phyloP scores from a whole-genome alignment of 352 stramenopile species.

The Phytophthora tubulina region DNA sequence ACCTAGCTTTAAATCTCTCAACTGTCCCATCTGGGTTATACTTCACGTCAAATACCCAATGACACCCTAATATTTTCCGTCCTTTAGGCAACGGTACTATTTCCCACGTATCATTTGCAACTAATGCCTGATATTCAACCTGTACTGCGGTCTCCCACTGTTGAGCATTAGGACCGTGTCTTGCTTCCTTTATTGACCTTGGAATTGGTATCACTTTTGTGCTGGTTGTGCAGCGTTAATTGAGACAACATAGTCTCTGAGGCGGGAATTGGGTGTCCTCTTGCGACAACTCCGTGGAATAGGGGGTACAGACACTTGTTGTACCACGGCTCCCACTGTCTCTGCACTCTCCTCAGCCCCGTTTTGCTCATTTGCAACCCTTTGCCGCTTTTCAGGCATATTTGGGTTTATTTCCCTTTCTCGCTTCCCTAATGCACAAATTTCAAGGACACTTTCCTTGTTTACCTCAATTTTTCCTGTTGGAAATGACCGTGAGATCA shows the following conservation, averaged over 20 bases:
- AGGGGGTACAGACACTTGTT: no score
- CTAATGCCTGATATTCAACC: slow-evolving; percentile 1
- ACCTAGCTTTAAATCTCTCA: slow-evolving; percentile 1
- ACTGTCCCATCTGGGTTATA: not conserved
- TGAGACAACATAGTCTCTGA: not conserved
- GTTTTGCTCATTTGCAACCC: not conserved
- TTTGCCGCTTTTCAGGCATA: not conserved
- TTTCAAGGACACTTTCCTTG: not conserved
- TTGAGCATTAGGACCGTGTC: not conserved
- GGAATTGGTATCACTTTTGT: not conserved
- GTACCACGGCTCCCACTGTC: not conserved
- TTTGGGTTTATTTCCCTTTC: not conserved
- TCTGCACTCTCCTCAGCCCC: not conserved
- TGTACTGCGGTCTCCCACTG: not conserved
- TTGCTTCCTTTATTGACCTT: not conserved
- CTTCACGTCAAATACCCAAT: slow-evolving; percentile 7
- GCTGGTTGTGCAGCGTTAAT: slow-evolving; percentile 1
- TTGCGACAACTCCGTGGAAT: no score
- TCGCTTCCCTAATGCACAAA: not conserved
- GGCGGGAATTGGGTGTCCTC: not conserved
- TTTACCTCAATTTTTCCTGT: not conserved
- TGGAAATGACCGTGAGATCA: slow-evolving; percentile 10
- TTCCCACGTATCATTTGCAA: slow-evolving; percentile 1
- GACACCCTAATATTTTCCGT: slow-evolving; percentile 9
- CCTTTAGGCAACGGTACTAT: not conserved